phyloP scores from a whole-genome alignment of 2,329 filamentous ascomycete species.

The Saccharata proteae region DNA sequence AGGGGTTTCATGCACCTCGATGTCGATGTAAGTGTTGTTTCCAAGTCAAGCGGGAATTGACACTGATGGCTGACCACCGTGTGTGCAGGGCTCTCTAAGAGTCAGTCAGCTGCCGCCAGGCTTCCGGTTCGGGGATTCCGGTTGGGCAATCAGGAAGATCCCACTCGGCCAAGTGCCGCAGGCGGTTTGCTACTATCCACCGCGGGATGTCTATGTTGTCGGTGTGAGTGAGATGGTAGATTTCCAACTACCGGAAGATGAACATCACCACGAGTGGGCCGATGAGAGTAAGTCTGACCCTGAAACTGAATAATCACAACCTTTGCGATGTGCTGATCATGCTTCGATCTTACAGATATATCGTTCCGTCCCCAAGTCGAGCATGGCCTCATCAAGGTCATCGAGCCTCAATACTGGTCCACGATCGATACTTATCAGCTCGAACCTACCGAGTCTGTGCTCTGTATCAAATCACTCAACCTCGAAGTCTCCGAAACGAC shows the following conservation, averaged over 20 bases:
- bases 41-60: background rate
- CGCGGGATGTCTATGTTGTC: constrained; percentile 63
- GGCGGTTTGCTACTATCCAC: constrained; percentile 63
- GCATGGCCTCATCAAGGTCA: constrained; percentile 61
- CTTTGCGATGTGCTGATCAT: background rate
- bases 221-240: constrained; percentile 55
- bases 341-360: constrained; percentile 37
- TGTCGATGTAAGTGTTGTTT: constrained; percentile 32
- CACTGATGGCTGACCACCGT: constrained; percentile 9
- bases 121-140: constrained; percentile 59
- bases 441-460: constrained; percentile 62
- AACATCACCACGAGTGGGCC: constrained; percentile 70
- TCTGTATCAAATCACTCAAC: constrained; percentile 71
- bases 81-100: constrained; percentile 50
- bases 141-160: constrained; percentile 63
- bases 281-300: constrained; percentile 44
- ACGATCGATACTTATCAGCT: constrained; percentile 63
- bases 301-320: constrained; percentile 1
- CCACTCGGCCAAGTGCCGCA: constrained; percentile 58
- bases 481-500: constrained; percentile 87
- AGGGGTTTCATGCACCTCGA: constrained; percentile 77
- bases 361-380: constrained; percentile 54
- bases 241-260: constrained; percentile 78
- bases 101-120: constrained; percentile 60
- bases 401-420: constrained; percentile 66